Conservation (phyloP, 2,329 filamentous ascomycete species). For the Hymenoscyphus fraxineus region DNA sequence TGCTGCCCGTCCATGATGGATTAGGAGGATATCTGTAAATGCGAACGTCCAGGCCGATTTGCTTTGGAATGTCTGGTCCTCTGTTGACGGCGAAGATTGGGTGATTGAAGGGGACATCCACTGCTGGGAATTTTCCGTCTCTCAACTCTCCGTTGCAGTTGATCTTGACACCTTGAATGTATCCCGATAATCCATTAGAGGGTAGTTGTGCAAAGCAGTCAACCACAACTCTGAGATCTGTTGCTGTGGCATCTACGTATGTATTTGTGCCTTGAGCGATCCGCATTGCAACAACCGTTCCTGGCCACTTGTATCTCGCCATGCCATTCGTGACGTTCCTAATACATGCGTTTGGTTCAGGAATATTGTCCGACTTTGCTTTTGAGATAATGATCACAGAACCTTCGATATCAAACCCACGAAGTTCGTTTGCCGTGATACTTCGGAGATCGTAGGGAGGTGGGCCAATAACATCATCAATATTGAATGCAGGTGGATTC, state of each 20-base stretch:
- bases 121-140: neutral
- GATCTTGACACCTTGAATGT: neutral
- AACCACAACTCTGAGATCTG: constrained; percentile 10
- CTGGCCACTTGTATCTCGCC: neutral
- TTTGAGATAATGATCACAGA: neutral
- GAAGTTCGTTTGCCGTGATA: neutral
- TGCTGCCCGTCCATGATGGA: neutral
- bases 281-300: neutral
- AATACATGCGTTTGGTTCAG: neutral
- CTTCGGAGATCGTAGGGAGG: neutral
- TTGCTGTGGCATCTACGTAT: constrained; percentile 8
- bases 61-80: neutral
- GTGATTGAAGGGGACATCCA: neutral
- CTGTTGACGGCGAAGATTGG: neutral
- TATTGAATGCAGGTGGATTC: neutral
- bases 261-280: neutral
- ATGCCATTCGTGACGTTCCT: neutral
- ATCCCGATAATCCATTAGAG: neutral
- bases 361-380: neutral
- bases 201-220: constrained; percentile 3
- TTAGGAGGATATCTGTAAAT: neutral
- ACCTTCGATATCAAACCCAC: neutral
- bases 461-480: neutral
- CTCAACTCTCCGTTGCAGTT: neutral
- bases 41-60: neutral